Base-by-base conservation (phyloP, 768 basidiomycete species). In the Cubamyces lactineus region DNA sequence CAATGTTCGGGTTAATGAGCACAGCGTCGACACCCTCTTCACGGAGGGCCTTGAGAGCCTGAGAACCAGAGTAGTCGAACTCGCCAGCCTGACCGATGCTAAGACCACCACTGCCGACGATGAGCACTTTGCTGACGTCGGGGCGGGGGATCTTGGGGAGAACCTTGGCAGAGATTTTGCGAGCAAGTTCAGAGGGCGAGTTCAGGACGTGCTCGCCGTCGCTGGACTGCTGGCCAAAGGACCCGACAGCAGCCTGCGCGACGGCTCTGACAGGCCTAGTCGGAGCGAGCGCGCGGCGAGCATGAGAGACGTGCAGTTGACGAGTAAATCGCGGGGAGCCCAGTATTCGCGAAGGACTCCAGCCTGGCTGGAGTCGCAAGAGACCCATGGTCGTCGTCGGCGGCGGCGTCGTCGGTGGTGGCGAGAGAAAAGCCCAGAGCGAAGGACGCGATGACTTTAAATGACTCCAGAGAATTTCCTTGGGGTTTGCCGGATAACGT, bases 31-130 rank as follows among this genome's bases (percentile, higher is more conserved):
- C 88, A 55, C 96, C 96, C 74, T 96, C 94, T 75, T 99, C 97
- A 68, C 89, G 86, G 54, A 99, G 87, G 16, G 97, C 97, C 75
- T 99, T 98, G 77, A 99, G 86, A 11, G 97, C 97, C 76, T 99
- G 97, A 6, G 96, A 98, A 48, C 97, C 97, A 19, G 96, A 98
- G 74, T 99, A 99, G 75, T 99, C 97, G 75, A 99, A 99, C 78
- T 99, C 97, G 75, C 97, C 97, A 5, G 97, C 97, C 75, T 99
- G 97, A 28, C 97, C 97, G 59, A 99, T 99, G 70, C 88, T 90
- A 48, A 99, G 86, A 56, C 97, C 97, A 67, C 97, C 97, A 67
- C 89, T 91, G 61, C 97, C 97, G 23, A 99, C 94, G 63, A 98
- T 94, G 67, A 98, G 85, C 53, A 98, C 97, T 71, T 94, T 95